A percentile compares a stretch with the other conserved stretches of the same genome.
These are phyloP conservation scores for Tricholoma saponaceum DNA, from an alignment of 768 basidiomycete species.

Conservation along the genomic window DNA sequence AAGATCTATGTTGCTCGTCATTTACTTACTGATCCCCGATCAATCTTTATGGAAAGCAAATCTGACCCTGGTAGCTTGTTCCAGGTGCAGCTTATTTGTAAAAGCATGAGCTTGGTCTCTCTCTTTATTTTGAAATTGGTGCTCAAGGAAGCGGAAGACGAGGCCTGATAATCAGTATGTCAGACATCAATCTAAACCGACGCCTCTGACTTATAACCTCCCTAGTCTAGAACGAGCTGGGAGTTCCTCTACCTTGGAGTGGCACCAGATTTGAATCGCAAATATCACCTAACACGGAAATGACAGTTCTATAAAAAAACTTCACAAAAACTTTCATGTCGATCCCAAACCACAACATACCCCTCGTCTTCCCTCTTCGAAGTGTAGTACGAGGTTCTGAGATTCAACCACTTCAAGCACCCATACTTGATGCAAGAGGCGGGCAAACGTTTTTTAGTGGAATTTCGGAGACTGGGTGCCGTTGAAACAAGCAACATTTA, in stretches of 20 bases:
- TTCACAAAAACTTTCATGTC: not conserved
- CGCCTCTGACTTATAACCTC: not conserved
- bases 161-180: not conserved
- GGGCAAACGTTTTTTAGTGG: not conserved
- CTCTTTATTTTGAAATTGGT: not conserved
- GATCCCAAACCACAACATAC: not conserved
- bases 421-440: not conserved
- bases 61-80: too few relatives aligned
- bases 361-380: not conserved
- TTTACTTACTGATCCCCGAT: not conserved
- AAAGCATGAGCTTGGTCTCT: not conserved
- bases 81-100: too few relatives aligned
- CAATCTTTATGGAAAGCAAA: not conserved
- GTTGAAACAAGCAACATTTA: not conserved
- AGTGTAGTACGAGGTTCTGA: not conserved
- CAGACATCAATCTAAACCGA: not conserved
- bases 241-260: not conserved
- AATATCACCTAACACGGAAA: not conserved
- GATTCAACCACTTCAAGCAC: not conserved
- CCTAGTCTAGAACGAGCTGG: not conserved
- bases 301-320: not conserved
- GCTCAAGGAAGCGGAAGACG: too few relatives aligned
- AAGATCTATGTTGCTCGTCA: too few relatives aligned
- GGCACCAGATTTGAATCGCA: not conserved
- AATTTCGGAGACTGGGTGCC: not conserved